Evolutionary conservation across 78 protist species (phyloP).

Genomic region (Protostelium mycophagum): DNA sequence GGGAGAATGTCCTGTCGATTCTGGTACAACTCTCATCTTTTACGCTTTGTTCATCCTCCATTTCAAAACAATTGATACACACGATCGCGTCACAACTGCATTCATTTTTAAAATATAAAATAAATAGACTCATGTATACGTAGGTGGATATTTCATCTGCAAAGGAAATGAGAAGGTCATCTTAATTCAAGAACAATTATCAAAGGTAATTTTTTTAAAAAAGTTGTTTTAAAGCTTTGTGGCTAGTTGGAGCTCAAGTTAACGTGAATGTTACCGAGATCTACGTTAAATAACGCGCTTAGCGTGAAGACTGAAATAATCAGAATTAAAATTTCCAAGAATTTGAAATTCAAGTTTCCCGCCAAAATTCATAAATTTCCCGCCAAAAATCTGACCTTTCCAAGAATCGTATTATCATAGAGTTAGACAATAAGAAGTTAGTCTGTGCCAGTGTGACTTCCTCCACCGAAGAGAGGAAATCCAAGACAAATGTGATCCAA

Average conservation of each 20-base stretch:
- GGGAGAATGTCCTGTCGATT: slow-evolving; percentile 97
- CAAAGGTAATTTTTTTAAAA: too few relatives aligned
- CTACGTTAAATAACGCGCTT: too few relatives aligned
- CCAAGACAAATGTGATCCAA: slow-evolving; percentile 67
- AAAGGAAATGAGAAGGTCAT: slow-evolving; percentile 92
- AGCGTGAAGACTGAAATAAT: too few relatives aligned
- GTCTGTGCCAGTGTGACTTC: slow-evolving; percentile 57
- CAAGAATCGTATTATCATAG: slow-evolving; percentile 95
- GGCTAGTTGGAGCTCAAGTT: too few relatives aligned
- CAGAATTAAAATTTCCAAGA: too few relatives aligned
- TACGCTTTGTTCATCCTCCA: not conserved
- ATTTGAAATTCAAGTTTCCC: too few relatives aligned
- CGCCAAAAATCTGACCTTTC: slow-evolving; percentile 88
- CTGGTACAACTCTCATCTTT: slow-evolving; percentile 57
- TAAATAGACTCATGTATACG: too few relatives aligned
- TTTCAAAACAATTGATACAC: not conserved
- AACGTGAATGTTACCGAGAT: too few relatives aligned
- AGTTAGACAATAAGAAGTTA: slow-evolving; percentile 72
- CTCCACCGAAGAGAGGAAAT: slow-evolving; percentile 91
- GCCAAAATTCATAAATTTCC: too few relatives aligned
- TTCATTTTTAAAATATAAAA: too few relatives aligned
- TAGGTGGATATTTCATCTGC: slow-evolving; percentile 82
- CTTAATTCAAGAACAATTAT: slow-evolving; percentile 97
- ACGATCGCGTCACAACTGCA: too few relatives aligned
- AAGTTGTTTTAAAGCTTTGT: too few relatives aligned